Evolutionary conservation across 1,284 basidiomycete genomes (phyloP).

Genomic region (Cutaneotrichosporon sp.): DNA sequence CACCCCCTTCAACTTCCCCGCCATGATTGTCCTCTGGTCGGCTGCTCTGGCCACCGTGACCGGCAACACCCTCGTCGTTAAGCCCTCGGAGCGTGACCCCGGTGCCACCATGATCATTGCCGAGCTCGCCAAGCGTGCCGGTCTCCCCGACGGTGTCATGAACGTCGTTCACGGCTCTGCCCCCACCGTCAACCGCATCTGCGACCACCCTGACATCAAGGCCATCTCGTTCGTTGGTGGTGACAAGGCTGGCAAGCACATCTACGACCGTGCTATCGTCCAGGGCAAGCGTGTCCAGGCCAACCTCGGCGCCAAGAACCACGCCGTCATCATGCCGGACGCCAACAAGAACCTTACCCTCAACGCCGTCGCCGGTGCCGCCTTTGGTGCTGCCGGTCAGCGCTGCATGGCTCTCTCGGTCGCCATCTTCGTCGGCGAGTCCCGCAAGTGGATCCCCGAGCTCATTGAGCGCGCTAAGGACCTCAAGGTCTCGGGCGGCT

Average conservation of each 20-base stretch:
- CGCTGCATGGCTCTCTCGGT: constrained; percentile 94
- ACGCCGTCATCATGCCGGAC: constrained; percentile 91
- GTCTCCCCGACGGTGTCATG: constrained; percentile 64
- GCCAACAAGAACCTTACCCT: constrained; percentile 91
- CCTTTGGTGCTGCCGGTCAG: constrained; percentile 96
- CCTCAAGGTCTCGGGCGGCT: constrained; percentile 83
- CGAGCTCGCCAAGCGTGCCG: constrained; percentile 82
- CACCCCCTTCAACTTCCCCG: constrained; percentile 85
- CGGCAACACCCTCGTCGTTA: constrained; percentile 86
- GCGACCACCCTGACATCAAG: constrained; percentile 83
- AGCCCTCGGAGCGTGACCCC: constrained; percentile 94
- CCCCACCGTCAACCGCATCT: constrained; percentile 87
- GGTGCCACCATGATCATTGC: constrained; percentile 97
- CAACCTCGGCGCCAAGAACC: constrained; percentile 96
- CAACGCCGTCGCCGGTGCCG: constrained; percentile 90
- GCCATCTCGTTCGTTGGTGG: constrained; percentile 98
- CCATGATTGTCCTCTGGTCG: constrained; percentile 89
- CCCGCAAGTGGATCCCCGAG: constrained; percentile 78
- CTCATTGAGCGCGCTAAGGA: constrained; percentile 74
- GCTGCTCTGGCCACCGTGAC: constrained; percentile 59
- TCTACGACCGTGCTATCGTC: constrained; percentile 63
- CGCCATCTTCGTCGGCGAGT: constrained; percentile 71
- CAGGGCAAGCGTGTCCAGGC: constrained; percentile 83
- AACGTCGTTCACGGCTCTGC: constrained; percentile 87
- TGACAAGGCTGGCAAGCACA: constrained; percentile 87